Evolutionary conservation across 2,329 filamentous ascomycete species (phyloP), one percentile per base, ranked within the genome.

Genomic region (Ceratocystis eucalypticola): DNA sequence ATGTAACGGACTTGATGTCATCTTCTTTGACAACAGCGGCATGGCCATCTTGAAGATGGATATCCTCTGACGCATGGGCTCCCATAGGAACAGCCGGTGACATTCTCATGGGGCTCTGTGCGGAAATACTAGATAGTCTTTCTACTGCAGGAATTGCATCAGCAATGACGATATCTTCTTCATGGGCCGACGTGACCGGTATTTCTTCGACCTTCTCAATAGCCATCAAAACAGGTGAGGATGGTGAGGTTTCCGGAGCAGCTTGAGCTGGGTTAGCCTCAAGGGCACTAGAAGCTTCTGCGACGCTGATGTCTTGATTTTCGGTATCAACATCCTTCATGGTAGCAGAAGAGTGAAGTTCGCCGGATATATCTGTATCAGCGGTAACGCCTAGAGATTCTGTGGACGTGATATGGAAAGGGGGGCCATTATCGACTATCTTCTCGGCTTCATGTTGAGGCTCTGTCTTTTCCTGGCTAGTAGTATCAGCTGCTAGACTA

Each of bases 1-100:
- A 67, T 8, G 66, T 22, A 62, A 57, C 46, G 3, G 66, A 67
- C 57, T 65, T 61, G 22, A 62, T 55, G 25, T 67, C 66, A 20
- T 67, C 66, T n/a, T 67, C 62, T 6, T 37, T n/a, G 33, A 10
- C 6, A 45, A 53, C 6, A 5, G 15, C 25, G 15, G 20, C 28
- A n/a, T 12, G 20, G 5, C 37, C 37, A 25, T 65, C 53, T 37
- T 59, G 45, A 20, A 59, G 37, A 33, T 55, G 30, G 5, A 65
- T 65, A 30, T 50, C 62, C 10, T 59, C 62, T 3, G 61, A 46
- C 20, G 44, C 12, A 8, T 67, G 41, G 0, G 17, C 41, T 28
- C 64, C 53, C 28, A 61, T 44, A n/a, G 53, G 5, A 33, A 59
- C 44, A 12, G 10, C 44, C 6, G 62, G 62, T 2, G 63, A 55